Percentiles rank a stretch among this genome's conserved stretches.
phyloP scores from a whole-genome alignment of 2,329 filamentous ascomycete genomes.

The Ophiostoma pallidulum region DNA sequence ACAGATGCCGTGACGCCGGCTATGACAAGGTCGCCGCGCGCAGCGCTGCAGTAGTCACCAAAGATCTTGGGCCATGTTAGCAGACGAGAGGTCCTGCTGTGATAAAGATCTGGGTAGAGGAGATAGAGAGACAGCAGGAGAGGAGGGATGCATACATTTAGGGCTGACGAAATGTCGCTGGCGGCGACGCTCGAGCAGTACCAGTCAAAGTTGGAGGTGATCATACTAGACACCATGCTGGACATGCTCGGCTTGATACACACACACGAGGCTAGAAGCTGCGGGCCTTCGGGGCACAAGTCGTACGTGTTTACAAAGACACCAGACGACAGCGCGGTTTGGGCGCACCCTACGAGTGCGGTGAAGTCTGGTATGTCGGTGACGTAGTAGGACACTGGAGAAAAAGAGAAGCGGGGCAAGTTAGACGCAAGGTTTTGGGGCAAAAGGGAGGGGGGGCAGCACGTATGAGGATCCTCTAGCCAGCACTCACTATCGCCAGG shows the following conservation, averaged over 20 bases:
- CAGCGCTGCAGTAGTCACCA: conserved; percentile 42
- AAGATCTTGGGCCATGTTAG: conserved; percentile 24
- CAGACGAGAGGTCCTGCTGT: no score
- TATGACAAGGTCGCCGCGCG: conserved; percentile 30
- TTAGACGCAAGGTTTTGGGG: neutral
- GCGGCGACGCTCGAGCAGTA: conserved; percentile 35
- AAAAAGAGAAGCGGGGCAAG: no score
- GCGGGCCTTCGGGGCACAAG: conserved; percentile 36
- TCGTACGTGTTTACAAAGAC: conserved; percentile 30
- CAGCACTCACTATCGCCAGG: conserved; percentile 40
- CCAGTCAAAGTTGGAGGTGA: conserved; percentile 36
- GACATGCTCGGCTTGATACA: conserved; percentile 42
- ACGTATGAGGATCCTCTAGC: neutral
- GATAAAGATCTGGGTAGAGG: no score
- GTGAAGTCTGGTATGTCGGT: conserved; percentile 39
- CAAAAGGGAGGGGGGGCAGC: neutral
- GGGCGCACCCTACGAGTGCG: conserved; percentile 36
- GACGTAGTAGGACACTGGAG: conserved; percentile 44
- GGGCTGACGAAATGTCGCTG: conserved; percentile 36
- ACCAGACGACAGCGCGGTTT: conserved; percentile 33
- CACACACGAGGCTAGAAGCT: conserved; percentile 42
- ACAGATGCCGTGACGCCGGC: conserved; percentile 32
- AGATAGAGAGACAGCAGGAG: neutral
- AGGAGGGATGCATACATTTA: conserved; percentile 19
- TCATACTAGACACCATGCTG: conserved; percentile 30